Evolutionary conservation across 129 eudicot species (phyloP), one percentile per base, ranked within the genome.

Genomic region (Ambrosia trifida): DNA sequence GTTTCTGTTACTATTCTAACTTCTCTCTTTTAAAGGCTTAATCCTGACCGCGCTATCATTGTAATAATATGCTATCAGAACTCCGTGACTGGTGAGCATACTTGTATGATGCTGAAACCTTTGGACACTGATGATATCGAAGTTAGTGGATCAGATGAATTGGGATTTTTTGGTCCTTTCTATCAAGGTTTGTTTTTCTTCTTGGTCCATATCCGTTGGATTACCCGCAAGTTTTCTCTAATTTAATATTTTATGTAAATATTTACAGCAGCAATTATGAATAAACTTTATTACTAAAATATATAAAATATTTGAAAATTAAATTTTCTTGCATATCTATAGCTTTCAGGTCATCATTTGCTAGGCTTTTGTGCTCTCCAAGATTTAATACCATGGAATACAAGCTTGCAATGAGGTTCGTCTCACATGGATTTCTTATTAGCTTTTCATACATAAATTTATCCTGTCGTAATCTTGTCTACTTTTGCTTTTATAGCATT

Each of bases 331-430:
- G 60, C 38, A 40, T 52, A 13, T 63, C 45, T 60, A 64, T 76
- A 92, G 98, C 77, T 64, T 95, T 90, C 83, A 86, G 85, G 87
- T 45, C 75, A 73, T 81, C 81, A 28, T 95, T 90, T 79, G 64
- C 73, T 4, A 63, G 81, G 64, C 82, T 71, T 59, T 62, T 95
- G 63, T 79, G 83, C 43, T 69, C 78, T 64, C 72, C 76, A 52
- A 79, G 79, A 69, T 95, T 87, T 70, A 84, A 84, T 58, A 32
- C 86, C 46, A 95, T 95, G 97, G 91, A 90, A 19, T 88, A 86
- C 85, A 86, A 95, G 83, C 99, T 95, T 73, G 99, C 99, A 17
- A 84, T 90, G 96, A 90, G 97, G 99, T 94, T 41, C 7, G 83
- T 46, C 44, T 59, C 52, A 38, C 41, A 14, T 66, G 9, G 36